Percentiles rank a stretch among this genome's conserved stretches.
Conservation (phyloP, 805 yeast genomes). For the Myxozyma nipponensis region DNA sequence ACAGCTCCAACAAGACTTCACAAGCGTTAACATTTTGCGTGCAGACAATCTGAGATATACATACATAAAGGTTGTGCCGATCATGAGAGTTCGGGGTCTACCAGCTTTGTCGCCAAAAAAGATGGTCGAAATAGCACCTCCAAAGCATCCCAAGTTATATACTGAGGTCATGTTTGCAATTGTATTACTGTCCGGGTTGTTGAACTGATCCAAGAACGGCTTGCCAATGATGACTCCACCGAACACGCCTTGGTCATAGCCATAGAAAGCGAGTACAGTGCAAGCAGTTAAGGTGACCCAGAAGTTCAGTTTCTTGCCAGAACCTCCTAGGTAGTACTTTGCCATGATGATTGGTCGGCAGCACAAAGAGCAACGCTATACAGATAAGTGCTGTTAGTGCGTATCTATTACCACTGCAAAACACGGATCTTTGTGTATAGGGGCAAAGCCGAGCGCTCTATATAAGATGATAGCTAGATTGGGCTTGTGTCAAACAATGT, state of each 20-base stretch:
- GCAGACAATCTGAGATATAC: conserved; percentile 30
- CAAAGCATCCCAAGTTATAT: conserved; percentile 58
- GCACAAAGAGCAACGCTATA: neutral
- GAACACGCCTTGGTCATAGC: conserved; percentile 27
- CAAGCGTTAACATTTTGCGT: conserved; percentile 52
- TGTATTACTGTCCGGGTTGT: conserved; percentile 14
- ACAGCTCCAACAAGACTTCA: conserved; percentile 55
- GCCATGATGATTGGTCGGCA: neutral
- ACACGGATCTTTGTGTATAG: too few relatives aligned
- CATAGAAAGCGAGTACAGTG: conserved; percentile 26
- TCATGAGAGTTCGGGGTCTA: conserved; percentile 57
- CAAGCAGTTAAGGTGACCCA: conserved; percentile 19
- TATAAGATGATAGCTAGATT: too few relatives aligned
- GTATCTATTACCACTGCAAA: too few relatives aligned
- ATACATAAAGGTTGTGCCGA: conserved; percentile 44
- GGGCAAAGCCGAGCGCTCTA: too few relatives aligned
- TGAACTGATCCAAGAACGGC: conserved; percentile 21
- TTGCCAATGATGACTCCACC: conserved; percentile 27
- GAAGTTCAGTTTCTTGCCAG: conserved; percentile 20
- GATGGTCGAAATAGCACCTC: conserved; percentile 65
- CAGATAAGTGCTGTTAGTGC: neutral
- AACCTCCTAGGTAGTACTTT: conserved; percentile 21
- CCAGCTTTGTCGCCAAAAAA: conserved; percentile 60
- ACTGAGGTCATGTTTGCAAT: conserved; percentile 22
- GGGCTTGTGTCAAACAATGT: too few relatives aligned